Evolutionary conservation across 768 basidiomycete species (phyloP).

Genomic region (Amanita exitialis): DNA sequence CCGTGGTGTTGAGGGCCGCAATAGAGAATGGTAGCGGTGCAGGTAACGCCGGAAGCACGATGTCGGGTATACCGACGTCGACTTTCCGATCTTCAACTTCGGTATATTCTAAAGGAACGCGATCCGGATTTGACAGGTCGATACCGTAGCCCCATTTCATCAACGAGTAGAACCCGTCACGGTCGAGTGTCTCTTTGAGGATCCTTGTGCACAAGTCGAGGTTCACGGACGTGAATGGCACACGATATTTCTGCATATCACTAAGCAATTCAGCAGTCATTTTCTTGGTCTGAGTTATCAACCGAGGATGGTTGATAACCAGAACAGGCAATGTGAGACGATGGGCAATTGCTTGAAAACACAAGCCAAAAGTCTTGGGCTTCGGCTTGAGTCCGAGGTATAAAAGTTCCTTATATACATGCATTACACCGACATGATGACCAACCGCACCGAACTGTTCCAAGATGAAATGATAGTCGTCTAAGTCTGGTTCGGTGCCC

Average conservation of each 20-base stretch:
- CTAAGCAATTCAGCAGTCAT: slow-evolving; percentile 41
- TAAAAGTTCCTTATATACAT: slow-evolving; percentile 52
- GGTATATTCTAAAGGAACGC: slow-evolving; percentile 41
- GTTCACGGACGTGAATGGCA: slow-evolving; percentile 47
- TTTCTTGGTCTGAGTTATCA: slow-evolving; percentile 32
- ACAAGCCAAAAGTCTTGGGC: slow-evolving; percentile 48
- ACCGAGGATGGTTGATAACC: slow-evolving; percentile 20
- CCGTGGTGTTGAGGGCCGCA: slow-evolving; percentile 58
- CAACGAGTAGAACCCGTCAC: slow-evolving; percentile 44
- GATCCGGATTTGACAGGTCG: slow-evolving; percentile 68
- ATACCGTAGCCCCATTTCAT: slow-evolving; percentile 67
- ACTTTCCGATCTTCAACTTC: slow-evolving; percentile 7
- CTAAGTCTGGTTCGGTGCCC: slow-evolving; percentile 36
- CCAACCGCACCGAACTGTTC: slow-evolving; percentile 70
- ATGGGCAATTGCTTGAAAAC: slow-evolving; percentile 62
- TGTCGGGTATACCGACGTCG: background rate
- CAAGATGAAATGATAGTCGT: slow-evolving; percentile 70
- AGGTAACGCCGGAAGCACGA: slow-evolving; percentile 9
- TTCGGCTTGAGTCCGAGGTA: slow-evolving; percentile 33
- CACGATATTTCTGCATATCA: slow-evolving; percentile 42
- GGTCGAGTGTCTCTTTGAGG: slow-evolving; percentile 53
- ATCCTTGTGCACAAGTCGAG: slow-evolving; percentile 63
- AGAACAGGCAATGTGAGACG: slow-evolving; percentile 53
- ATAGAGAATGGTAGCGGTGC: slow-evolving; percentile 44
- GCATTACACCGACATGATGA: slow-evolving; percentile 48